phyloP scores from a whole-genome alignment of 2,329 filamentous ascomycete genomes.

The Colletotrichum sp. region DNA sequence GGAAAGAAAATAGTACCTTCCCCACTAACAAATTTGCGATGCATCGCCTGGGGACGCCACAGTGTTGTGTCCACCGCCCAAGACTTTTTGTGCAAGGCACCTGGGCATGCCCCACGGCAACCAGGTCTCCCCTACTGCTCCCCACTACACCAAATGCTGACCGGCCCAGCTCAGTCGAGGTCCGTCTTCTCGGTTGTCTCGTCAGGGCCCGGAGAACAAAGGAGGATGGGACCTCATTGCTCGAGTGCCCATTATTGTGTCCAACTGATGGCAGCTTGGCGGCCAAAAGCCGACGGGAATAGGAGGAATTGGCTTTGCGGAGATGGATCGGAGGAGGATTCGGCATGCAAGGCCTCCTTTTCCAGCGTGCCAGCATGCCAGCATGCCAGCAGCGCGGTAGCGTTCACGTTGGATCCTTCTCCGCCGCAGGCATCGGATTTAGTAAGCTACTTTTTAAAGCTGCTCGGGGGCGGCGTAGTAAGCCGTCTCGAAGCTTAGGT shows the following conservation, averaged over 20 bases:
- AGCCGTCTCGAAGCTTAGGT: neutral
- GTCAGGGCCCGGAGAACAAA: neutral
- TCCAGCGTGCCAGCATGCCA: neutral
- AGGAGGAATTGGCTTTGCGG: neutral
- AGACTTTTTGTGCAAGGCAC: neutral
- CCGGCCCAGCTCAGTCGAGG: neutral
- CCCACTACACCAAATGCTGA: neutral
- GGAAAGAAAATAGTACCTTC: neutral
- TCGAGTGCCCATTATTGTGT: neutral
- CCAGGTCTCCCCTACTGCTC: neutral
- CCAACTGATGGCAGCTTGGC: neutral
- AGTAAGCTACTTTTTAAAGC: neutral
- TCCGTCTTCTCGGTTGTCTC: neutral
- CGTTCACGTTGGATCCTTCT: neutral
- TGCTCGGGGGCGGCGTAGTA: neutral
- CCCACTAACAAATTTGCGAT: conserved; percentile 1
- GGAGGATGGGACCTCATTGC: neutral
- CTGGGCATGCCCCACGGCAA: neutral
- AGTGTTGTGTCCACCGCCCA: neutral
- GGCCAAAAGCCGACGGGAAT: neutral
- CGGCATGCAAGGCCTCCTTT: neutral
- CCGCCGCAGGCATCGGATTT: neutral
- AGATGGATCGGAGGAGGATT: neutral
- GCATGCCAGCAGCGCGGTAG: neutral
- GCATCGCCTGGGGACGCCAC: neutral